These are phyloP conservation scores for Hyphopichia khmerensis DNA, from an alignment of 1,139 yeast species.

Conservation along the genomic window DNA sequence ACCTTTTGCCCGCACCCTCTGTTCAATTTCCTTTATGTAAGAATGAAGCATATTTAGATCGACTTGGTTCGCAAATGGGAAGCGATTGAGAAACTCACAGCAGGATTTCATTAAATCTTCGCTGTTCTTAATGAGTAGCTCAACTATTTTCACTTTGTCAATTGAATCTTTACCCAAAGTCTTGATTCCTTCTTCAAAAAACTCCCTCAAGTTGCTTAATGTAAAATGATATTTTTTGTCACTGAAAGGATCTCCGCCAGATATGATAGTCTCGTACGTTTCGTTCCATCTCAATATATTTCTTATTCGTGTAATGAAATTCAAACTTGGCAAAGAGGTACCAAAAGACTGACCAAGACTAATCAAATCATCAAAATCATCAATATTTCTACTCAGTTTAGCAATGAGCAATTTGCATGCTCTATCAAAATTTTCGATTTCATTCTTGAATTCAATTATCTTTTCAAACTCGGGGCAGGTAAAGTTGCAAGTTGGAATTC, in stretches of 20 bases:
- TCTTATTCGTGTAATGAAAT: conserved; percentile 47
- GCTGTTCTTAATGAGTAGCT: conserved; percentile 28
- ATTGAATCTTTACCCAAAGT: conserved; percentile 31
- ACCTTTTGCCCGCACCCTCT: conserved; percentile 13
- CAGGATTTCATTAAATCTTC: conserved; percentile 29
- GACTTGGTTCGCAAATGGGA: conserved; percentile 21
- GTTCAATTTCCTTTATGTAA: conserved; percentile 23
- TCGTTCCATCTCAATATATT: conserved; percentile 52
- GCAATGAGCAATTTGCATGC: conserved; percentile 42
- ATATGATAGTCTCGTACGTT: conserved; percentile 29
- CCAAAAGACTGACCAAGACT: conserved; percentile 61
- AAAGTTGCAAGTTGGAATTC: conserved; percentile 51
- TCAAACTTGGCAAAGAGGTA: conserved; percentile 51
- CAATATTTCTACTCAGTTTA: conserved; percentile 19
- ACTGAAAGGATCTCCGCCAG: conserved; percentile 43
- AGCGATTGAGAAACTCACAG: conserved; percentile 21
- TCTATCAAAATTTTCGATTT: conserved; percentile 53
- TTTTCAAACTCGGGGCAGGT: conserved; percentile 61
- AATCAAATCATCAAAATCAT: conserved; percentile 47
- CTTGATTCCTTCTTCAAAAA: conserved; percentile 42
- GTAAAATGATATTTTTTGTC: conserved; percentile 38
- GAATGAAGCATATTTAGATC: conserved; percentile 21
- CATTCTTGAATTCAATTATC: conserved; percentile 51
- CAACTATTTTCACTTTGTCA: conserved; percentile 19
- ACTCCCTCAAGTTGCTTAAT: conserved; percentile 32